These are phyloP conservation scores for Hyphodiscus sp. DNA, from an alignment of 2,329 filamentous ascomycete genomes.

Conservation along the genomic window DNA sequence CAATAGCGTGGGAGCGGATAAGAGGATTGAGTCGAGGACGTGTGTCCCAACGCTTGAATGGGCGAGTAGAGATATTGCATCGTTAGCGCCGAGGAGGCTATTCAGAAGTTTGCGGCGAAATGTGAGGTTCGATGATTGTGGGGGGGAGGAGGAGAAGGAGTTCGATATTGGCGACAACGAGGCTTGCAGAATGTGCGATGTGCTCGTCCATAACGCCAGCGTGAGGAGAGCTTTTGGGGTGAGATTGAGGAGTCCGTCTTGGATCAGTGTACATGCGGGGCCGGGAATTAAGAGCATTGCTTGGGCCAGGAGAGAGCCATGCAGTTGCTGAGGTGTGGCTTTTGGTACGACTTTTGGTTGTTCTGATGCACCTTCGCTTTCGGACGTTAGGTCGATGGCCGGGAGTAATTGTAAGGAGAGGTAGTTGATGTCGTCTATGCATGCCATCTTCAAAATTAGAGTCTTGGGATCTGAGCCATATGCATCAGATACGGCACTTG, in stretches of 20 bases:
- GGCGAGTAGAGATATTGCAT: slow-evolving; percentile 28
- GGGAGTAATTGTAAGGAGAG: slow-evolving; percentile 41
- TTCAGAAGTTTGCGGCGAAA: slow-evolving; percentile 58
- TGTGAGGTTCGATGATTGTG: slow-evolving; percentile 53
- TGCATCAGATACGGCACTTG: slow-evolving; percentile 46
- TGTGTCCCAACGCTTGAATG: slow-evolving; percentile 58
- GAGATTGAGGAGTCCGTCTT: slow-evolving; percentile 61
- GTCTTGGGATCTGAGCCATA: slow-evolving; percentile 44
- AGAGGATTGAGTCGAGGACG: slow-evolving; percentile 61
- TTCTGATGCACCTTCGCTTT: slow-evolving; percentile 27
- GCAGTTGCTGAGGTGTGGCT: slow-evolving; percentile 51
- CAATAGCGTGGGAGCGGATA: slow-evolving; percentile 37
- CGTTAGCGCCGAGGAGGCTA: slow-evolving; percentile 40
- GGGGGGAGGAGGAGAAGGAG: slow-evolving; percentile 40
- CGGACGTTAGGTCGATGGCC: slow-evolving; percentile 14
- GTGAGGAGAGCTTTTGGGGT: slow-evolving; percentile 48
- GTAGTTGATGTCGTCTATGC: slow-evolving; percentile 43
- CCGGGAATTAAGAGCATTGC: slow-evolving; percentile 72
- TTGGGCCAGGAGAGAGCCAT: slow-evolving; percentile 77
- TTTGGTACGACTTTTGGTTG: slow-evolving; percentile 27
- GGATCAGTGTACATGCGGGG: slow-evolving; percentile 60
- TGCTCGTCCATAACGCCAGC: slow-evolving; percentile 48
- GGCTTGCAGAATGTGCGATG: slow-evolving; percentile 58
- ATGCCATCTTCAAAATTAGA: slow-evolving; percentile 54
- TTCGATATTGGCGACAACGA: slow-evolving; percentile 30